Evolutionary conservation across 441 rosid species (phyloP).

Genomic region (Syzygium syzygioides): DNA sequence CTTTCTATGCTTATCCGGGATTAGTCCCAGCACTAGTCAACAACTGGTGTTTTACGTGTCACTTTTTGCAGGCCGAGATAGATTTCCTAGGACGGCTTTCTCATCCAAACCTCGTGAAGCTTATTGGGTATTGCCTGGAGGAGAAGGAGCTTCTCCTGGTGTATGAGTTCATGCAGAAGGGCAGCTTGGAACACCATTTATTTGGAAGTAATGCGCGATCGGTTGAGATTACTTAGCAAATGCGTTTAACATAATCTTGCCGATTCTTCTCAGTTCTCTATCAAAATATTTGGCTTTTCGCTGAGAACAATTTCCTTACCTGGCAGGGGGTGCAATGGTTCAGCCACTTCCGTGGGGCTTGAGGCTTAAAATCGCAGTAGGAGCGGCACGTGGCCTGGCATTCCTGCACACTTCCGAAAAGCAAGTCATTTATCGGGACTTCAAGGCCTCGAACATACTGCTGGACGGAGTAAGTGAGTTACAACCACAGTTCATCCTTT

Average conservation of each 20-base stretch:
- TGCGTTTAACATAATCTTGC: neutral
- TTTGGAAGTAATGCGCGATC: slow-evolving; percentile 53
- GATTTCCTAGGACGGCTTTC: slow-evolving; percentile 74
- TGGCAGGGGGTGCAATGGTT: neutral
- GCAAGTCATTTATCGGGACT: neutral
- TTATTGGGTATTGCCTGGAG: slow-evolving; percentile 78
- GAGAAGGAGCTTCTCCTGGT: slow-evolving; percentile 75
- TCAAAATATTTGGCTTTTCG: neutral
- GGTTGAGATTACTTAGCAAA: neutral
- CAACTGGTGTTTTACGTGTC: slow-evolving; percentile 3
- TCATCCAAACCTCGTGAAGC: slow-evolving; percentile 82
- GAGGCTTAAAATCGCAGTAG: neutral
- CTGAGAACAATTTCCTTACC: neutral
- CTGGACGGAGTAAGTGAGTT: neutral
- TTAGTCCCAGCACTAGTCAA: neutral
- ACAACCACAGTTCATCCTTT: neutral
- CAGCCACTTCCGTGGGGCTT: neutral
- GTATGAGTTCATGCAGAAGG: slow-evolving; percentile 88
- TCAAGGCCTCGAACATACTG: neutral
- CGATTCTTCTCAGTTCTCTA: neutral
- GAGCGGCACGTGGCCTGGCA: neutral
- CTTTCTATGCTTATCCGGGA: neutral
- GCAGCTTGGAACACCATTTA: slow-evolving; percentile 89
- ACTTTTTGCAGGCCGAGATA: slow-evolving; percentile 58
- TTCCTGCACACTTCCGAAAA: neutral